A percentile compares a stretch with the other conserved stretches of the same genome.
These are phyloP conservation scores for Albifimbria verrucaria DNA, from an alignment of 2,329 filamentous ascomycete genomes.

Conservation along the genomic window DNA sequence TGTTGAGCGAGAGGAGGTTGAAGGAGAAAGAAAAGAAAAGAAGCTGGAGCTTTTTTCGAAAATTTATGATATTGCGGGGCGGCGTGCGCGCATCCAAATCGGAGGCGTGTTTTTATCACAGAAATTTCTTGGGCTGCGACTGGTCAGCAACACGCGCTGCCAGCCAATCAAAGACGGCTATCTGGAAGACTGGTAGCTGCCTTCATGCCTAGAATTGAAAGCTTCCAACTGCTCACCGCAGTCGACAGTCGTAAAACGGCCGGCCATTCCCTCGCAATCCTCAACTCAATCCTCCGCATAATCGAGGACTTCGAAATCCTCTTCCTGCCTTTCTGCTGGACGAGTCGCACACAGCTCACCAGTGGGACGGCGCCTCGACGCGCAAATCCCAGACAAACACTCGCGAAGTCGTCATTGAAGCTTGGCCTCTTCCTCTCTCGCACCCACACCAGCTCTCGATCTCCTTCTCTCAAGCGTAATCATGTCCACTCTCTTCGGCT, in stretches of 20 bases:
- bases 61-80: not conserved
- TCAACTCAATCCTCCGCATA: no score
- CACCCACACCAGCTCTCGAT: slow-evolving; percentile 6
- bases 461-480: slow-evolving; percentile 14
- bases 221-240: not conserved
- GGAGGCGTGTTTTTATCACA: slow-evolving; percentile 11
- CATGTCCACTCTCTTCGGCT: slow-evolving; percentile 65
- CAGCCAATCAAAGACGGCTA: not conserved
- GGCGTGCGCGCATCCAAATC: slow-evolving; percentile 9
- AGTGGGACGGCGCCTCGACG: not conserved
- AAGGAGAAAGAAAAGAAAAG: slow-evolving; percentile 28
- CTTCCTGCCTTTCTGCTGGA: no score
- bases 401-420: not conserved
- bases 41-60: slow-evolving; percentile 19
- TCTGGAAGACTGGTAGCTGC: not conserved
- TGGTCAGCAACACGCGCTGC: not conserved
- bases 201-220: not conserved
- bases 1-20: slow-evolving; percentile 91
- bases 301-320: no score
- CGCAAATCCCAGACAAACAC: not conserved
- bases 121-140: not conserved
- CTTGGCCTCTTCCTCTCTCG: not conserved
- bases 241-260: no score
- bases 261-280: no score
- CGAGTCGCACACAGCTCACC: not conserved